These are phyloP conservation scores for Mycena polygramma DNA, from an alignment of 768 basidiomycete genomes.

Conservation along the genomic window DNA sequence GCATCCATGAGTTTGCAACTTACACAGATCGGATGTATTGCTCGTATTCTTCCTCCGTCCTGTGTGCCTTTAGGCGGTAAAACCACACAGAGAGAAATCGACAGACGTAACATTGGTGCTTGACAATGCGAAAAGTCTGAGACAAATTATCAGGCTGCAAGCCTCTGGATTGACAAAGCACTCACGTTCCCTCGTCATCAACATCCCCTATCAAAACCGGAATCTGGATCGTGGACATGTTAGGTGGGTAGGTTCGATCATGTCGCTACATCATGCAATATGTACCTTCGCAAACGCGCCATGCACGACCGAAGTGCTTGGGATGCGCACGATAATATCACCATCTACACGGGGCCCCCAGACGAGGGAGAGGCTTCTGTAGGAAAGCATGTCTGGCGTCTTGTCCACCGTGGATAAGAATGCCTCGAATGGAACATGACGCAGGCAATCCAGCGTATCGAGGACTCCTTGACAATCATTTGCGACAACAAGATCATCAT, in stretches of 20 bases:
- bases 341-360: conserved; percentile 56
- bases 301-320: background rate
- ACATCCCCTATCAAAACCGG: background rate
- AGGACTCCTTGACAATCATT: conserved; percentile 41
- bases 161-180: background rate
- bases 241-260: too few species aligned
- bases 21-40: background rate
- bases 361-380: conserved; percentile 46
- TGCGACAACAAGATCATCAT: background rate
- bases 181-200: background rate
- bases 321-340: background rate
- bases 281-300: conserved; percentile 2
- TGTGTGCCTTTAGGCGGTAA: background rate
- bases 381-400: conserved; percentile 48
- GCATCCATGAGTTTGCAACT: background rate
- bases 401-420: conserved; percentile 49
- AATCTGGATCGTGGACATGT: background rate
- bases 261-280: too few species aligned
- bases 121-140: background rate
- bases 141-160: background rate
- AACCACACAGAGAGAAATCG: background rate
- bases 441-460: conserved; percentile 52
- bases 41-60: background rate
- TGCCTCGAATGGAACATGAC: conserved; percentile 44
- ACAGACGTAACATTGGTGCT: background rate